A percentile compares a stretch with the other conserved stretches of the same genome.
phyloP scores from a whole-genome alignment of 2,329 filamentous ascomycete species.

The Venturia carpophila region DNA sequence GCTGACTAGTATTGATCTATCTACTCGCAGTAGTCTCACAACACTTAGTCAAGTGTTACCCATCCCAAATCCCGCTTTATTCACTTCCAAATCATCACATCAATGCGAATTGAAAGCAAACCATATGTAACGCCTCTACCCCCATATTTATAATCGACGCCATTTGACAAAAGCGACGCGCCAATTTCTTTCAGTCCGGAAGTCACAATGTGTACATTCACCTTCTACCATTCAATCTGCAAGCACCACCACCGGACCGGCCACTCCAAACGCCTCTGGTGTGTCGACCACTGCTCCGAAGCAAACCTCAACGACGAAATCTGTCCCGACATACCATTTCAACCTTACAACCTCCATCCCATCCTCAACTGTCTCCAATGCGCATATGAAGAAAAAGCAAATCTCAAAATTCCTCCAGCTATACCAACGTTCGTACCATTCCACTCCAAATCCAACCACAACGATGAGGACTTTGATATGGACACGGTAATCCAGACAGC shows the following conservation, averaged over 20 bases:
- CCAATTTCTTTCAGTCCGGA: too few relatives aligned
- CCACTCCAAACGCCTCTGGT: conserved; percentile 5
- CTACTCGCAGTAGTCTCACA: too few relatives aligned
- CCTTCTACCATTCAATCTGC: background rate
- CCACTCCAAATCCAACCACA: background rate
- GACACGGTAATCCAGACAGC: background rate
- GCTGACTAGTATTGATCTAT: too few relatives aligned
- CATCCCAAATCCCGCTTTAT: too few relatives aligned
- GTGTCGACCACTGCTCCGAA: background rate
- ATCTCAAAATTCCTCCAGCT: background rate
- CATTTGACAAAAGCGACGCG: too few relatives aligned
- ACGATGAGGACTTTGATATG: background rate
- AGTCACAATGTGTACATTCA: background rate
- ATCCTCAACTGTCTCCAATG: conserved; percentile 2
- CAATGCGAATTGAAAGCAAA: too few relatives aligned
- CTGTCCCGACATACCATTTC: background rate
- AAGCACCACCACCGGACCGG: background rate
- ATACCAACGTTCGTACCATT: background rate
- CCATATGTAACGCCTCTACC: too few relatives aligned
- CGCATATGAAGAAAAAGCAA: background rate
- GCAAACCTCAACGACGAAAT: background rate
- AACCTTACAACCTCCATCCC: background rate
- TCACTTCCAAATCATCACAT: too few relatives aligned
- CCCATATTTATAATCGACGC: background rate
- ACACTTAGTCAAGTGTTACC: too few relatives aligned